Evolutionary conservation across 306 rosid genomes (phyloP).

Genomic region (Glycine soja): DNA sequence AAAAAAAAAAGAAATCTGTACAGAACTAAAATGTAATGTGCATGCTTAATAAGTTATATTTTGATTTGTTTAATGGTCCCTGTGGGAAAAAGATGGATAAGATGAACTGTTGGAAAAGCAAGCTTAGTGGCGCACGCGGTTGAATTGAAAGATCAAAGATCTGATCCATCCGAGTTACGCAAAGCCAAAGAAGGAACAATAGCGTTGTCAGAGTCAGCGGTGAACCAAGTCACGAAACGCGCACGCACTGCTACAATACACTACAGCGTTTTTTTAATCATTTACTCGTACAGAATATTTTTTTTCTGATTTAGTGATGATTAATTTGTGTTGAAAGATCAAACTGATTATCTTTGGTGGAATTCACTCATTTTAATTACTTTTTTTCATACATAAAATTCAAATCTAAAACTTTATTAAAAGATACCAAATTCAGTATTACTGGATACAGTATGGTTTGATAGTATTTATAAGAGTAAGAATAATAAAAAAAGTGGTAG

Average conservation of each 20-base stretch:
- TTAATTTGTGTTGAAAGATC: too few species aligned
- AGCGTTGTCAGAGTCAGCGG: slow-evolving; percentile 41
- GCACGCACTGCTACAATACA: not conserved
- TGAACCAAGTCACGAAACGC: slow-evolving; percentile 24
- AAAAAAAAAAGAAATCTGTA: too few species aligned
- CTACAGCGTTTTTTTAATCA: too few species aligned
- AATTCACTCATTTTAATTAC: too few species aligned
- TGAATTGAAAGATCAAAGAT: not conserved
- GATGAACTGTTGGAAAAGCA: not conserved
- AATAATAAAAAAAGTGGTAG: not conserved
- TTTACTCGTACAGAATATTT: too few species aligned
- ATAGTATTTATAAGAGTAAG: not conserved
- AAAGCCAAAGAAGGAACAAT: not conserved
- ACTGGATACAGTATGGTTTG: too few species aligned
- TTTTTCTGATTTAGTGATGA: too few species aligned
- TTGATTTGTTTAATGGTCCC: not conserved
- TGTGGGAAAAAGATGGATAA: not conserved
- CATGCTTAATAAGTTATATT: not conserved
- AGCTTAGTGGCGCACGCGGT: slow-evolving; percentile 1
- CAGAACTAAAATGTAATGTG: not conserved
- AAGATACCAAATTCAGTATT: too few species aligned
- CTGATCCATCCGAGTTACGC: not conserved
- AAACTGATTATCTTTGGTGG: too few species aligned
- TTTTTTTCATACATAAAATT: too few species aligned
- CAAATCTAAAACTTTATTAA: too few species aligned